Evolutionary conservation across 164 flowering plant genomes (phyloP), one percentile per base, ranked within the genome.

Genomic region (Nelumbo lutea): DNA sequence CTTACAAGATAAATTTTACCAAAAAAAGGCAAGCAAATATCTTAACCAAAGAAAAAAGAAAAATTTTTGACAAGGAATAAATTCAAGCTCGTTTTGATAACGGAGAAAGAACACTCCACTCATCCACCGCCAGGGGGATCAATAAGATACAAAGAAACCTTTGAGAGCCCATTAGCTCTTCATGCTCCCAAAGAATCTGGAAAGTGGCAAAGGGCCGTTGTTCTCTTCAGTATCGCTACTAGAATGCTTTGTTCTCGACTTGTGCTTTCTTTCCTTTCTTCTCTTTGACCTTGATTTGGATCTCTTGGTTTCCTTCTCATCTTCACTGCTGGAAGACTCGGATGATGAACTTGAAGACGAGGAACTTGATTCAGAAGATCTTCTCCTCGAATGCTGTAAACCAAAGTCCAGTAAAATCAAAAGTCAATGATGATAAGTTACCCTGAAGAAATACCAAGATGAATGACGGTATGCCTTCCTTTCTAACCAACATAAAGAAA

Each of bases 191-290:
- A 96, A 96, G 85, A 96, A 96, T 78, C 79, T 90, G 45, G 99
- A 96, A 59, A 96, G 95, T 6, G 97, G 99, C 72, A 96, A 82
- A 58, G 99, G 98, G 6, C 99, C 99, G 48, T 77, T 85, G 56
- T 53, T 72, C 60, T 82, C 89, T 60, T 86, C 86, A 40, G 76
- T 79, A 51, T 86, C 86, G 65, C 81, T 72, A 64, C 79, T 64
- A 38, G 83, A 79, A 40, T 82, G 81, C 79, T 85, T 88, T 65
- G 68, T 74, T 78, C 82, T 87, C 60, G 91, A 87, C 68, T 76
- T 85, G 69, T 83, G 93, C 78, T 81, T 90, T 75, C 83, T 90
- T 65, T 85, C 96, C 78, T 88, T 90, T 48, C 76, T 59, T 74
- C 79, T 87, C 80, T 84, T 89, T 5, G 89, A 87, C 76, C 85